phyloP scores from a whole-genome alignment of 2,329 filamentous ascomycete genomes.

The Colletotrichum limetticola region DNA sequence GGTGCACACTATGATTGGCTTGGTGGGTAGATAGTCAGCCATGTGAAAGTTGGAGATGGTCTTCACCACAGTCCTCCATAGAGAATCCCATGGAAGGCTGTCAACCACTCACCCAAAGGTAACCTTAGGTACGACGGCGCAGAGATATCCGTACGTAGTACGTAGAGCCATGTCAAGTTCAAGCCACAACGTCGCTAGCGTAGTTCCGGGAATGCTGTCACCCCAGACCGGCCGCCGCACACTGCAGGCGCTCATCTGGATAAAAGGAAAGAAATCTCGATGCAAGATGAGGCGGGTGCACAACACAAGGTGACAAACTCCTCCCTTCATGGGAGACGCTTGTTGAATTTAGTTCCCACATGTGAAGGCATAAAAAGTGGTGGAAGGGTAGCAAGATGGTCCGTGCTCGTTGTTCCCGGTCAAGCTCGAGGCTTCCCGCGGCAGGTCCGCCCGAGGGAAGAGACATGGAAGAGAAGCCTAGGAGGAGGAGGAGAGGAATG shows the following conservation, averaged over 20 bases:
- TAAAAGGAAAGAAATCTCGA: not conserved
- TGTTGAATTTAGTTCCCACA: conserved; percentile 9
- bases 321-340: not conserved
- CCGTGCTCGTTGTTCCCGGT: conserved; percentile 1
- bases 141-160: not conserved
- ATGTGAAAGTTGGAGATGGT: not conserved
- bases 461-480: conserved; percentile 5
- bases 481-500: not conserved
- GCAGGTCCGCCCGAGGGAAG: conserved; percentile 20
- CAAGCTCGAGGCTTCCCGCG: conserved; percentile 20
- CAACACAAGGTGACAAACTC: not conserved
- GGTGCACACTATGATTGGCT: not conserved
- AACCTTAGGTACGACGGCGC: not conserved
- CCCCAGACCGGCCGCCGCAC: not conserved
- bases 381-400: conserved; percentile 5
- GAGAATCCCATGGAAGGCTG: not conserved
- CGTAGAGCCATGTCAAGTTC: not conserved
- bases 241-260: not conserved
- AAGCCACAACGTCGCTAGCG: not conserved
- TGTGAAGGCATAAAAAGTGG: conserved; percentile 1
- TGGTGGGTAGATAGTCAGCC: not conserved
- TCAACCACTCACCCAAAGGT: not conserved
- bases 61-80: not conserved
- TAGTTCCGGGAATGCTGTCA: not conserved
- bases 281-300: not conserved